Conservation (phyloP, 2,329 filamentous ascomycete species). For the Aspergillus sp. region DNA sequence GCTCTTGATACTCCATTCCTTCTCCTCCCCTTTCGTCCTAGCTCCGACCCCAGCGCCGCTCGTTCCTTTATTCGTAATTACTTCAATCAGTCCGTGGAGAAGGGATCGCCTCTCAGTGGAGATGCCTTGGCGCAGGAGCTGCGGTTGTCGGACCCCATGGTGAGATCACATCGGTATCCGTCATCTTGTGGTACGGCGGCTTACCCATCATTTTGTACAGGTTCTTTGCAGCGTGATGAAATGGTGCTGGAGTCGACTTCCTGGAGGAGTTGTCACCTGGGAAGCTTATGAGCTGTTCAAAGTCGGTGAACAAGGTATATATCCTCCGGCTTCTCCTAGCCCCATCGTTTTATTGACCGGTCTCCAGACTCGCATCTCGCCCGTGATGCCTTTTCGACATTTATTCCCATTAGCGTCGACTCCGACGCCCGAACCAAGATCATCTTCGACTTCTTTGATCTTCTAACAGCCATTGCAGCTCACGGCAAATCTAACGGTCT, state of each 20-base stretch:
- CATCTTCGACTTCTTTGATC: constrained; percentile 94
- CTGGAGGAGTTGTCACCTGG: constrained; percentile 91
- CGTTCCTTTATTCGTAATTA: constrained; percentile 90
- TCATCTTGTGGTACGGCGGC: constrained; percentile 4
- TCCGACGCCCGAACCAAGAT: constrained; percentile 80
- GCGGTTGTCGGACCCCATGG: constrained; percentile 89
- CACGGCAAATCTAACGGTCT: constrained; percentile 92
- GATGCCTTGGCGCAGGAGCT: constrained; percentile 76
- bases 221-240: constrained; percentile 91
- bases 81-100: constrained; percentile 66
- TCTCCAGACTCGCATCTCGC: constrained; percentile 79
- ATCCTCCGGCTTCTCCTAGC: not conserved
- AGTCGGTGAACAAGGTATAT: constrained; percentile 80
- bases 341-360: constrained; percentile 6
- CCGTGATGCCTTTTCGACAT: constrained; percentile 89
- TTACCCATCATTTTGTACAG: constrained; percentile 40
- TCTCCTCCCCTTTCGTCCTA: constrained; percentile 87
- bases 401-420: constrained; percentile 89
- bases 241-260: constrained; percentile 95
- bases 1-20: constrained; percentile 88
- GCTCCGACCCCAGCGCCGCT: constrained; percentile 85
- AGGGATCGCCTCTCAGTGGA: constrained; percentile 56
- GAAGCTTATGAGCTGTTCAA: constrained; percentile 95
- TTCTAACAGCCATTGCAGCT: constrained; percentile 83
- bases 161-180: constrained; percentile 41